Evolutionary conservation across 2,329 filamentous ascomycete species (phyloP).

Genomic region (Colletotrichum trifolii): DNA sequence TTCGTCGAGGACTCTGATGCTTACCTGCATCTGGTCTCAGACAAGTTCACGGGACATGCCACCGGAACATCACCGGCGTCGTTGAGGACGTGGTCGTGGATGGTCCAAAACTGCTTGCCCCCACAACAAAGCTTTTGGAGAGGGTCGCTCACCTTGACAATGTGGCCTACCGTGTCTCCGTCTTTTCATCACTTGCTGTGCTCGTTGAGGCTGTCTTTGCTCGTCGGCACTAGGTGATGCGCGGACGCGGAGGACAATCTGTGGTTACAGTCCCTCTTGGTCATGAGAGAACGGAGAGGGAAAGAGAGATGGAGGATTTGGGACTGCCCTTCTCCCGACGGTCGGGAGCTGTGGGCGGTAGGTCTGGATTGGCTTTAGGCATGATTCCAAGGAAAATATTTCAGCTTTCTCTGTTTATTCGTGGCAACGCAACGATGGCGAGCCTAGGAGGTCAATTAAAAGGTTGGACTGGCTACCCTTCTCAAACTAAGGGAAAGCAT

Average conservation of each 20-base stretch:
- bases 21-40: background rate
- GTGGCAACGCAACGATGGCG: slow-evolving; percentile 34
- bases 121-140: too few relatives aligned
- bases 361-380: slow-evolving; percentile 36
- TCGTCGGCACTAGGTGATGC: slow-evolving; percentile 29
- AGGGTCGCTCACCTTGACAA: slow-evolving; percentile 17
- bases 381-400: slow-evolving; percentile 38
- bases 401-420: slow-evolving; percentile 36
- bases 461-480: slow-evolving; percentile 35
- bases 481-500: slow-evolving; percentile 35
- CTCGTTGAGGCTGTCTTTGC: slow-evolving; percentile 22
- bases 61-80: too few relatives aligned
- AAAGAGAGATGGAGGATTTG: slow-evolving; percentile 19
- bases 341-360: slow-evolving; percentile 24
- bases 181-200: slow-evolving; percentile 33
- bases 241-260: slow-evolving; percentile 20
- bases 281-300: slow-evolving; percentile 12
- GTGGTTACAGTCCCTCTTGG: slow-evolving; percentile 17
- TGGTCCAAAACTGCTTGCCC: slow-evolving; percentile 57
- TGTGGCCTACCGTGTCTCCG: slow-evolving; percentile 25
- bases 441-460: slow-evolving; percentile 36
- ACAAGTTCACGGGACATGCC: too few relatives aligned
- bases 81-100: slow-evolving; percentile 46
- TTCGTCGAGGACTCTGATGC: slow-evolving; percentile 17
- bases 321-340: slow-evolving; percentile 26